Evolutionary conservation across 208 protist genomes (phyloP).

Genomic region (Trypanosoma rangeli): DNA sequence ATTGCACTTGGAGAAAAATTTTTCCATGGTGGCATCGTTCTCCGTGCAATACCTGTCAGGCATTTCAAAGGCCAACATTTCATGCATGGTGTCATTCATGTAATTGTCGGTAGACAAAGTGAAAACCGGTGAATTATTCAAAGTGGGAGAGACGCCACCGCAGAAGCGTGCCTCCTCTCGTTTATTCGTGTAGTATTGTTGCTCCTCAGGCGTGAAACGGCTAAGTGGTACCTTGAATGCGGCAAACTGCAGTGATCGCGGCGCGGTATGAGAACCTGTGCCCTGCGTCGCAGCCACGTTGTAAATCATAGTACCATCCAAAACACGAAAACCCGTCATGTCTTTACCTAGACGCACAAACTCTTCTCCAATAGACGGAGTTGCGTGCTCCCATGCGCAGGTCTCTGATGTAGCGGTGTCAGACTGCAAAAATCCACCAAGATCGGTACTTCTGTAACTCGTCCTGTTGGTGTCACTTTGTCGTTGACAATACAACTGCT

Average conservation of each 20-base stretch:
- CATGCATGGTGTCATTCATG: constrained; percentile 30
- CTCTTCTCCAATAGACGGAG: neutral
- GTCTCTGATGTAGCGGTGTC: neutral
- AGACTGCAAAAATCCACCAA: neutral
- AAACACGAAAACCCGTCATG: constrained; percentile 42
- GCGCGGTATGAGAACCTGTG: constrained; percentile 6
- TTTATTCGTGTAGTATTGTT: constrained; percentile 58
- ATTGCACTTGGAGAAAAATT: constrained; percentile 58
- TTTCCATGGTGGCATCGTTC: constrained; percentile 34
- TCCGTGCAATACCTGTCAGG: constrained; percentile 26
- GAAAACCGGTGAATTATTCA: neutral
- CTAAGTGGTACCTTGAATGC: constrained; percentile 65
- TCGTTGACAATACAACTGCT: constrained; percentile 30
- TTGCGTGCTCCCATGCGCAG: neutral
- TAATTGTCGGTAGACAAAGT: constrained; percentile 10
- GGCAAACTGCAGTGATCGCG: constrained; percentile 52
- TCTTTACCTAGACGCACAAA: constrained; percentile 22
- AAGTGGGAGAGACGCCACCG: neutral
- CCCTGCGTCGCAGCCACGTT: constrained; percentile 32
- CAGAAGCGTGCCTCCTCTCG: constrained; percentile 56
- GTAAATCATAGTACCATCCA: constrained; percentile 56
- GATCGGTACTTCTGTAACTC: neutral
- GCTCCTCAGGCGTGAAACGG: constrained; percentile 50
- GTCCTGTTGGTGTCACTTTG: constrained; percentile 22
- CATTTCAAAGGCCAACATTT: constrained; percentile 33